Percentiles rank a stretch among this genome's conserved stretches.
Conservation (phyloP, 129 eudicot genomes). For the Ambrosia trifida region DNA sequence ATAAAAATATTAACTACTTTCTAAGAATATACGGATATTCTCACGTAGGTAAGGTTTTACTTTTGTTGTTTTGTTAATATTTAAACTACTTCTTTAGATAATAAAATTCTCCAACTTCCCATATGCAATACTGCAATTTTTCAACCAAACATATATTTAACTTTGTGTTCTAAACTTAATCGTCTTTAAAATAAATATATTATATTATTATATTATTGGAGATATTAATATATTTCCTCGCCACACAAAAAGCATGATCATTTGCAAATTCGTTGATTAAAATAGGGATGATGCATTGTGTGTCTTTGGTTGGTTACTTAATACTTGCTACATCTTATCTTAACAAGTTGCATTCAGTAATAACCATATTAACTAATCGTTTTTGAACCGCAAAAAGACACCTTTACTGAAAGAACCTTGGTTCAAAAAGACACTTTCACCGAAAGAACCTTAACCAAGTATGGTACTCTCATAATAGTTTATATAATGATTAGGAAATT, state of each 20-base stretch:
- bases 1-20: too few relatives aligned
- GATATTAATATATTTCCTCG: not conserved
- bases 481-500: not conserved
- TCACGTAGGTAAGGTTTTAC: too few relatives aligned
- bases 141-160: not conserved
- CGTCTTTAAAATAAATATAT: not conserved
- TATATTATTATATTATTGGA: too few relatives aligned
- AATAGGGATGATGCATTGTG: not conserved
- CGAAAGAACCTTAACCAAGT: not conserved
- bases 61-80: too few relatives aligned
- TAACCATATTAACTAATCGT: not conserved
- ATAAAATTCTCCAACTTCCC: not conserved
- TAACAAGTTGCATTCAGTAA: not conserved
- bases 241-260: slow-evolving; percentile 2
- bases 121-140: not conserved
- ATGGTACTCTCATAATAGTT: not conserved
- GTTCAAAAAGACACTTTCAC: not conserved
- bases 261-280: slow-evolving; percentile 2
- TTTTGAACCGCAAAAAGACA: not conserved
- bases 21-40: too few relatives aligned
- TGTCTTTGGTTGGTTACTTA: not conserved
- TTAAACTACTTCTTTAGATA: too few relatives aligned
- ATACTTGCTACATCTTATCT: not conserved
- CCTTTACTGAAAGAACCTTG: too few relatives aligned
- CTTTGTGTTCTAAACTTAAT: not conserved